Conservation (phyloP, 139 green algal genomes). For the Chlorella sorokiniana region DNA sequence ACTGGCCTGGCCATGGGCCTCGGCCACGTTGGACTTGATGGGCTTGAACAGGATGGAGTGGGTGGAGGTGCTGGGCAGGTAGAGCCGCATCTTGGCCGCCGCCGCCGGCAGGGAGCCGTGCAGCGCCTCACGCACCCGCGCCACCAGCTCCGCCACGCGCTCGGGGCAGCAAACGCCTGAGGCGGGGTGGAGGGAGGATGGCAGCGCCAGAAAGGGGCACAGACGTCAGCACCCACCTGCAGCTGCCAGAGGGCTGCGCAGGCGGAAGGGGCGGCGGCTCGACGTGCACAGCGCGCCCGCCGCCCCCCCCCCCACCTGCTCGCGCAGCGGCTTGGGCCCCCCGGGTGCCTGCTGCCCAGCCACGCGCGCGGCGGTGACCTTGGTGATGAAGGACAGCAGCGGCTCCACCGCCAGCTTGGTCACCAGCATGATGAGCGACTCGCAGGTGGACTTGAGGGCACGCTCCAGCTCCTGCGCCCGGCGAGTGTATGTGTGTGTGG, state of each 20-base stretch:
- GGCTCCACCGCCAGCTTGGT: slow-evolving; percentile 95
- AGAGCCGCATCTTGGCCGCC: slow-evolving; percentile 79
- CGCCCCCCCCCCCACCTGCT: slow-evolving; percentile 73
- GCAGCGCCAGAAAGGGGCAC: background rate
- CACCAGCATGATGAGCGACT: slow-evolving; percentile 93
- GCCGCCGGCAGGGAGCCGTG: slow-evolving; percentile 61
- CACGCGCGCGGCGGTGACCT: slow-evolving; percentile 74
- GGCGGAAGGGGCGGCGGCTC: too few relatives aligned
- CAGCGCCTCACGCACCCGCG: slow-evolving; percentile 78
- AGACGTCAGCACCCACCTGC: too few relatives aligned
- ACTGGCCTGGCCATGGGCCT: slow-evolving; percentile 85
- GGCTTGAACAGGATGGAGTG: slow-evolving; percentile 86
- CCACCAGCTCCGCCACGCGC: slow-evolving; percentile 82
- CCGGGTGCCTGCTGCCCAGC: slow-evolving; percentile 29
- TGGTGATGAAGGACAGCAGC: slow-evolving; percentile 94
- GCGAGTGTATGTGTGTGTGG: background rate
- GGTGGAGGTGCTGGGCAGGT: slow-evolving; percentile 82
- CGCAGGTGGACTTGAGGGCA: slow-evolving; percentile 87
- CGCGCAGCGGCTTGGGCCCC: slow-evolving; percentile 56
- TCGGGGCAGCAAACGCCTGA: slow-evolving; percentile 91
- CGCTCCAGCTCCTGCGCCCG: slow-evolving; percentile 94
- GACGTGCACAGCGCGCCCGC: too few relatives aligned
- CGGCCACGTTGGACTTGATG: slow-evolving; percentile 92
- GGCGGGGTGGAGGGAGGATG: background rate
- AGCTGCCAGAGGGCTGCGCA: too few relatives aligned